Percentiles rank a stretch among this genome's conserved stretches.
Evolutionary conservation across 2,329 filamentous ascomycete genomes (phyloP).

Genomic region (Cadophora sp.): DNA sequence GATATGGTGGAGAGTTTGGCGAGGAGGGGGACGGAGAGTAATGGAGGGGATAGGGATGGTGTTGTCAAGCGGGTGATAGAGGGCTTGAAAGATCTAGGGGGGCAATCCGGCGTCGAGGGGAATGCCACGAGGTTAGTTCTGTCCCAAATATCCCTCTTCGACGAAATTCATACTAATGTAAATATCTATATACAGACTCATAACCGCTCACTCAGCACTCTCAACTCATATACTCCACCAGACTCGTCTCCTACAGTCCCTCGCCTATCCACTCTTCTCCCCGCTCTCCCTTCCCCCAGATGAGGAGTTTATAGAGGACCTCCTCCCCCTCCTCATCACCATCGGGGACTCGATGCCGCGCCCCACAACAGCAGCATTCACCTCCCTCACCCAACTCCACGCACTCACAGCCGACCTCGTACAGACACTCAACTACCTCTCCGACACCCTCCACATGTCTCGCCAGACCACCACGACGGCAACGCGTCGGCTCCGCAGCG

Average conservation of each 20-base stretch:
- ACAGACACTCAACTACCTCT: conserved; percentile 82
- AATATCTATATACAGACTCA: conserved; percentile 59
- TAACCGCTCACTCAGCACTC: conserved; percentile 76
- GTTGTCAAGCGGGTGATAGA: conserved; percentile 74
- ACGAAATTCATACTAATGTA: not conserved
- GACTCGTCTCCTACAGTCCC: conserved; percentile 75
- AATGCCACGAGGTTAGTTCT: conserved; percentile 69
- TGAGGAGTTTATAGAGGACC: conserved; percentile 68
- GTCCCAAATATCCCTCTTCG: not conserved
- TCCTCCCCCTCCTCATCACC: conserved; percentile 71
- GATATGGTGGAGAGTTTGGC: conserved; percentile 76
- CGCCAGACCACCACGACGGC: conserved; percentile 86
- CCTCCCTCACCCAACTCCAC: conserved; percentile 72
- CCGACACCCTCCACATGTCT: conserved; percentile 93
- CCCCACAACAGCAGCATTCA: conserved; percentile 66
- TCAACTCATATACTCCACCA: conserved; percentile 79
- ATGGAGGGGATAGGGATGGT: conserved; percentile 68
- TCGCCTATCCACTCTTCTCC: conserved; percentile 74
- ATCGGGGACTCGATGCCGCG: conserved; percentile 72
- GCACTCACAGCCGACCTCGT: conserved; percentile 75
- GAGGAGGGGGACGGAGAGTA: conserved; percentile 69
- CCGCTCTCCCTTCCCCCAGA: conserved; percentile 70
- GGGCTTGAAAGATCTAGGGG: conserved; percentile 73
- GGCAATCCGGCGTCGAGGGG: conserved; percentile 74
- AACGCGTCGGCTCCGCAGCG: conserved; percentile 77